A percentile compares a stretch with the other conserved stretches of the same genome.
Evolutionary conservation across 2,329 filamentous ascomycete genomes (phyloP).

Genomic region (Blastomyces gilchristii): DNA sequence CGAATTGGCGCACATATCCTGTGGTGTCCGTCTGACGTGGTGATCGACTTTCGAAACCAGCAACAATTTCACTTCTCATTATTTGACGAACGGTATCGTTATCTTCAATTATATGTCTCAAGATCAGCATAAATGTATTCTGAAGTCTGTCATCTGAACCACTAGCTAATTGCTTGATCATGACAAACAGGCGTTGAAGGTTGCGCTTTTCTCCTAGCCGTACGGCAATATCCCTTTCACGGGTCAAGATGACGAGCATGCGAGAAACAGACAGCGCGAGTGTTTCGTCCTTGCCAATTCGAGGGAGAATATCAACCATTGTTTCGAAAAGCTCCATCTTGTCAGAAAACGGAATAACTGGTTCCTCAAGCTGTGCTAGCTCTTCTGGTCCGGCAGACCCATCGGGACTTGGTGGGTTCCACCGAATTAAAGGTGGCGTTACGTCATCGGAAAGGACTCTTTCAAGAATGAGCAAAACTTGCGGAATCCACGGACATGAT

Average conservation of each 20-base stretch:
- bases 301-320: slow-evolving; percentile 73
- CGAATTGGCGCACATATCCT: slow-evolving; percentile 64
- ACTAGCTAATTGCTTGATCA: slow-evolving; percentile 84
- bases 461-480: slow-evolving; percentile 82
- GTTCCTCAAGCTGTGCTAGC: slow-evolving; percentile 50
- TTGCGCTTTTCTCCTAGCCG: slow-evolving; percentile 78
- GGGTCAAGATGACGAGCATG: slow-evolving; percentile 77
- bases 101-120: slow-evolving; percentile 91
- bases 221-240: slow-evolving; percentile 63
- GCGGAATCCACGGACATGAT: slow-evolving; percentile 83
- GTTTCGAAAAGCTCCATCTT: slow-evolving; percentile 62
- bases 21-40: slow-evolving; percentile 56
- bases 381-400: slow-evolving; percentile 31
- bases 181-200: slow-evolving; percentile 80
- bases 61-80: slow-evolving; percentile 79
- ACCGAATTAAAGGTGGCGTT: slow-evolving; percentile 63
- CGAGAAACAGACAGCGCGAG: slow-evolving; percentile 75
- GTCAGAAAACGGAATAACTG: slow-evolving; percentile 54
- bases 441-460: slow-evolving; percentile 82
- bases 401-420: slow-evolving; percentile 46
- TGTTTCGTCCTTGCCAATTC: slow-evolving; percentile 75
- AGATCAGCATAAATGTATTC: slow-evolving; percentile 67
- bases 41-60: slow-evolving; percentile 55
- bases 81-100: slow-evolving; percentile 82
- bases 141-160: slow-evolving; percentile 66